Conservation (phyloP, 257 asterid genomes). For the Petrea volubilis region DNA sequence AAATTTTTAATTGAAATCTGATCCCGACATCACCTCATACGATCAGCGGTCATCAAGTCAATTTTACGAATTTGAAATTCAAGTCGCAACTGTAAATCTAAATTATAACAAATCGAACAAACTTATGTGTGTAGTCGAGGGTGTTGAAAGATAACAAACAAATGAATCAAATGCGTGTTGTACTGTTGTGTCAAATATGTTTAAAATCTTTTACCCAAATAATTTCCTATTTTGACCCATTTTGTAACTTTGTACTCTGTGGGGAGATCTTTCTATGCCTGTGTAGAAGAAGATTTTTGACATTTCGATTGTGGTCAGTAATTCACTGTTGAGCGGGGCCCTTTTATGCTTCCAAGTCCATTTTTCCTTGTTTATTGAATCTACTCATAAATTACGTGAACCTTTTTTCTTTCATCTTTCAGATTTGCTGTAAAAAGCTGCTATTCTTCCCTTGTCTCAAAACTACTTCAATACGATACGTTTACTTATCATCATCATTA, state of each 20-base stretch:
- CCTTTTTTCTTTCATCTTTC: background rate
- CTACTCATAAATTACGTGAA: background rate
- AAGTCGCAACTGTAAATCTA: too few relatives aligned
- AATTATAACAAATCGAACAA: too few relatives aligned
- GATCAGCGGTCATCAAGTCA: too few relatives aligned
- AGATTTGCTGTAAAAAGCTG: background rate
- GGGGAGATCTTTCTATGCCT: background rate
- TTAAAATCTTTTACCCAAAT: background rate
- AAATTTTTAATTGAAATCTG: too few relatives aligned
- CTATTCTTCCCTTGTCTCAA: background rate
- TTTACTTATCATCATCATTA: too few relatives aligned
- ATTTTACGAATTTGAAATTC: too few relatives aligned
- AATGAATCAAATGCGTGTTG: too few relatives aligned
- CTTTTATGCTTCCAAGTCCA: conserved; percentile 1
- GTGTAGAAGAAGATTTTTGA: background rate
- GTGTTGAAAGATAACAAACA: too few relatives aligned
- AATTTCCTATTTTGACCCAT: background rate
- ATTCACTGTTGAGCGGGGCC: background rate
- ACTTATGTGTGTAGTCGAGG: too few relatives aligned
- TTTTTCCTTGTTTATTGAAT: background rate
- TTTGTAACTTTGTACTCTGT: background rate
- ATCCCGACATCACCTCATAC: too few relatives aligned
- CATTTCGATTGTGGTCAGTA: background rate
- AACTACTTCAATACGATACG: too few relatives aligned
- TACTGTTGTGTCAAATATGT: too few relatives aligned